Evolutionary conservation across 176 grass and related monocot genomes (phyloP).

Genomic region (Stipa capillata): DNA sequence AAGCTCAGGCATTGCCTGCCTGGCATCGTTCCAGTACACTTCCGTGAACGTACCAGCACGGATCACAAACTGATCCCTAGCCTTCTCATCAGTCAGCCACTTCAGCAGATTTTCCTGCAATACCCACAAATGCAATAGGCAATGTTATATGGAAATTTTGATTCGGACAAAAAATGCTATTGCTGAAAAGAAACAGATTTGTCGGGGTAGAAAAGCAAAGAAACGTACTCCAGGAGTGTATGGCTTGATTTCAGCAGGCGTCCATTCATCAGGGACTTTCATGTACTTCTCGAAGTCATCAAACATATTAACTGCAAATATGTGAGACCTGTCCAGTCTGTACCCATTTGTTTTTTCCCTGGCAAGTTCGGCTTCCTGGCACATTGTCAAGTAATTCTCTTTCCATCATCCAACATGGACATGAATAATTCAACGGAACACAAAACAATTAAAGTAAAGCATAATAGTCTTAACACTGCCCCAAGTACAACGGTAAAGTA

Average conservation of each 20-base stretch:
- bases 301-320: slow-evolving; percentile 78
- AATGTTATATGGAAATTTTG: not conserved
- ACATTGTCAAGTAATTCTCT: not conserved
- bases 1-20: slow-evolving; percentile 61
- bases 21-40: slow-evolving; percentile 87
- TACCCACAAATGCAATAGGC: not conserved
- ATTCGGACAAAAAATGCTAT: too few species aligned
- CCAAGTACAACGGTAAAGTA: not conserved
- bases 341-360: slow-evolving; percentile 86
- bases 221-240: slow-evolving; percentile 64
- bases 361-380: slow-evolving; percentile 83
- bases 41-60: slow-evolving; percentile 69
- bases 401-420: not conserved
- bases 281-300: slow-evolving; percentile 87
- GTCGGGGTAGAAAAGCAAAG: not conserved
- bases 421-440: not conserved
- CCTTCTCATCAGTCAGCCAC: slow-evolving; percentile 83
- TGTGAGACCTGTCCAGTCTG: slow-evolving; percentile 81
- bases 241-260: too few species aligned
- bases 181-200: not conserved
- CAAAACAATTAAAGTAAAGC: not conserved
- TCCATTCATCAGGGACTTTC: too few species aligned
- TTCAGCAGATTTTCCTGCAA: too few species aligned
- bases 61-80: slow-evolving; percentile 83
- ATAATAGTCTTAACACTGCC: not conserved